Percentiles rank a stretch among this genome's conserved stretches.
Conservation (phyloP, 2,329 filamentous ascomycete genomes). For the Cercospora sesami region DNA sequence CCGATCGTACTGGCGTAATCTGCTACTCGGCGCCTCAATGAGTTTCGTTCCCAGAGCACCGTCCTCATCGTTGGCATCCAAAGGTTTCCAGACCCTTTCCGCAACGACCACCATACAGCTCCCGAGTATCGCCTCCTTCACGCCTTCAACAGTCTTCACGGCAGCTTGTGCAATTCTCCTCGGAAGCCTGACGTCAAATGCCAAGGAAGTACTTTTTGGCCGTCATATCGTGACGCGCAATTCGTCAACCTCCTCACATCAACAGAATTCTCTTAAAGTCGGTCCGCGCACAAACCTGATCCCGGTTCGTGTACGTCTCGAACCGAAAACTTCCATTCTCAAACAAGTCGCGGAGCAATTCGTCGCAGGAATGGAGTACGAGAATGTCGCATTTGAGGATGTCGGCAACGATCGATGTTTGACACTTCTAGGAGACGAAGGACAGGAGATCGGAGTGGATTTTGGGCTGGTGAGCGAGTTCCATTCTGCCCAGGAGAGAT, state of each 20-base stretch:
- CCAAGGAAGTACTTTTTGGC: conserved; percentile 13
- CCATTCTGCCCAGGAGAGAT: not conserved
- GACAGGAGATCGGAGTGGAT: not conserved
- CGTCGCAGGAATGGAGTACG: conserved; percentile 5
- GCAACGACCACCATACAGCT: not conserved
- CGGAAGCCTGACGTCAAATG: not conserved
- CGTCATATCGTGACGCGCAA: not conserved
- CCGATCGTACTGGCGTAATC: conserved; percentile 13
- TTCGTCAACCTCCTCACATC: not conserved
- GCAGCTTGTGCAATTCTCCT: conserved; percentile 10
- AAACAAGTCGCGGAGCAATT: conserved; percentile 13
- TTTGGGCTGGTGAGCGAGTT: conserved; percentile 10
- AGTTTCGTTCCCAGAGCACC: conserved; percentile 1
- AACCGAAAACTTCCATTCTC: conserved; percentile 5
- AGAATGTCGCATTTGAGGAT: conserved; percentile 1
- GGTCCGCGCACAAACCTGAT: conserved; percentile 3
- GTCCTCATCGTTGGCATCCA: not conserved
- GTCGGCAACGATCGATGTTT: conserved; percentile 4
- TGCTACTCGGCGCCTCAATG: conserved; percentile 12
- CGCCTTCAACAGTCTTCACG: conserved; percentile 9
- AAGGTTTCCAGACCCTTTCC: not conserved
- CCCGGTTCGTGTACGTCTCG: conserved; percentile 6
- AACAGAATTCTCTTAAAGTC: not conserved
- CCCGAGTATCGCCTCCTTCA: not conserved
- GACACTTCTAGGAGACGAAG: not conserved